Evolutionary conservation across 768 basidiomycete species (phyloP), one percentile per base, ranked within the genome.

Genomic region (Rubroboletus satanas): DNA sequence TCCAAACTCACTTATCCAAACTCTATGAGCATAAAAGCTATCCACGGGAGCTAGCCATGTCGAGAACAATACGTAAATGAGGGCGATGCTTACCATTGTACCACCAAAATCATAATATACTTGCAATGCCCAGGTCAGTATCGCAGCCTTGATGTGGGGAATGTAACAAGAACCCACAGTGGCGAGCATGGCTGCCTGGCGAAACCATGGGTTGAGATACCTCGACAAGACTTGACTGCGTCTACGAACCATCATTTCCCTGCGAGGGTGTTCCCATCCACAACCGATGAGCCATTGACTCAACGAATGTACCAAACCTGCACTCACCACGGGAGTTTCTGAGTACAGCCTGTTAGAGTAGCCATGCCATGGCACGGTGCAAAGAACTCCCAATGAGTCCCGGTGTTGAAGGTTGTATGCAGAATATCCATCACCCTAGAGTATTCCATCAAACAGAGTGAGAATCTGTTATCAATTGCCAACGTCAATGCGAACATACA

Each of bases 21-120:
- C 21, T 29, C 58, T 42, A 10, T 60, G 59, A 11, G 52, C 49
- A n/a, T 56, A 61, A 23, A 61, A 61, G 12, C 59, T 61, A 7
- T 15, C 17, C 14, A n/a, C 17, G 14, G 35, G 11, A 57, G 21
- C 1, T 31, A 14, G 9, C 1, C 6, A n/a, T 45, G 26, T 26
- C 14, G 17, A 39, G 35, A 42, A 48, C 12, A 14, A 6, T 15
- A 2, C 11, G 8, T 8, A 5, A 23, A 36, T 21, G 12, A 17
- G 17, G 5, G 21, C 5, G 10, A 15, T 26, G 7, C 47, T 48
- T 8, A 61, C 60, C 59, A 61, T 26, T 61, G 59, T 14, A 61
- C 60, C 8, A n/a, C n/a, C 17, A 18, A 37, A 33, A 26, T 38
- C 31, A 61, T 7, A 17, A 33, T 15, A 21, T 49, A 49, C 59